Conservation (phyloP, 2,329 filamentous ascomycete genomes). For the Colletotrichum magnum region DNA sequence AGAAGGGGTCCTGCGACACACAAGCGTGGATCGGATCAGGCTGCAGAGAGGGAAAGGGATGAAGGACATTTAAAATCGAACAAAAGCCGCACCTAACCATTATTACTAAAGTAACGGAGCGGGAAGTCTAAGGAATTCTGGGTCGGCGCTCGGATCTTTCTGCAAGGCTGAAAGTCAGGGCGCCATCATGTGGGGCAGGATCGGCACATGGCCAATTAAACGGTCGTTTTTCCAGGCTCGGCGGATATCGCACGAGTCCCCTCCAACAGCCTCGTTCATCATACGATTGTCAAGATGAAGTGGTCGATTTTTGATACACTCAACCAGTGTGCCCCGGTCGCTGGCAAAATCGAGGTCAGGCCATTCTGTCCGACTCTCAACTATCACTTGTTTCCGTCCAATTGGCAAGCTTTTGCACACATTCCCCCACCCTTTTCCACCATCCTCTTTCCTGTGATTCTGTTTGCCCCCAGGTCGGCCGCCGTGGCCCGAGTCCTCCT, state of each 20-base stretch:
- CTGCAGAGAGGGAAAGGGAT: too few species aligned
- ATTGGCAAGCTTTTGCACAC: constrained; percentile 29
- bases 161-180: constrained; percentile 36
- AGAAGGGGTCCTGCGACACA: too few species aligned
- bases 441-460: background rate
- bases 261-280: constrained; percentile 54
- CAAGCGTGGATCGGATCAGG: too few species aligned
- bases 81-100: background rate
- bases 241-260: constrained; percentile 45
- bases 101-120: constrained; percentile 19
- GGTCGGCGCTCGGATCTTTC: constrained; percentile 14
- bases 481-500: constrained; percentile 30
- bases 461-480: constrained; percentile 26
- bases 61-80: too few species aligned
- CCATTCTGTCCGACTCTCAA: constrained; percentile 39
- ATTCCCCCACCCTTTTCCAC: too few species aligned
- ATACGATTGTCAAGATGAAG: constrained; percentile 51
- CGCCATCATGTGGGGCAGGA: constrained; percentile 7
- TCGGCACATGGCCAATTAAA: constrained; percentile 27
- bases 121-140: constrained; percentile 36
- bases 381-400: constrained; percentile 21
- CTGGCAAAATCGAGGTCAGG: constrained; percentile 41
- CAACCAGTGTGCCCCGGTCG: constrained; percentile 37
- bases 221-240: constrained; percentile 22
- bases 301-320: constrained; percentile 40